phyloP scores from a whole-genome alignment of 106 monocot genomes.

The Agapanthus africanus region DNA sequence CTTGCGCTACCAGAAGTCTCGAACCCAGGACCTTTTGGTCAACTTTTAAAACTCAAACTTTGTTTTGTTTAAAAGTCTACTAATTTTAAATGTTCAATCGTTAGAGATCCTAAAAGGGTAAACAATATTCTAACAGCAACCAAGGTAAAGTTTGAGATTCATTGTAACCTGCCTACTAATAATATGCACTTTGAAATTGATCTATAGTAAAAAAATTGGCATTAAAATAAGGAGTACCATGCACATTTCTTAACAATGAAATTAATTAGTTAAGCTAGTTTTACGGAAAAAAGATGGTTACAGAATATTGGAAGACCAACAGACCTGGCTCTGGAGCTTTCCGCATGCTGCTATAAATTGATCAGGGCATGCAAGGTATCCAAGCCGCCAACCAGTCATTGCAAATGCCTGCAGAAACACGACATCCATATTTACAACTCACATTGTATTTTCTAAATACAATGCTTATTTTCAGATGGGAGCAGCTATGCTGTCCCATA shows the following conservation, averaged over 20 bases:
- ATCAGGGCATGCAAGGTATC: conserved; percentile 79
- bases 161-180: no score
- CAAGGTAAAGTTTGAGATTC: no score
- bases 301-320: background rate
- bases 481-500: background rate
- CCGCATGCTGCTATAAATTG: conserved; percentile 63
- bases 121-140: no score
- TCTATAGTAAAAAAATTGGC: background rate
- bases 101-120: no score
- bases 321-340: conserved; percentile 77
- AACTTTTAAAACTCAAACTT: no score
- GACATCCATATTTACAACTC: background rate
- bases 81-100: no score
- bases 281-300: background rate
- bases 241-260: background rate
- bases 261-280: background rate
- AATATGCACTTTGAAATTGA: no score
- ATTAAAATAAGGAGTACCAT: background rate
- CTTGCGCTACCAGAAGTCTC: no score
- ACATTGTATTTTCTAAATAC: background rate
- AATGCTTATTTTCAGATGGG: background rate
- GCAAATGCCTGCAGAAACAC: conserved; percentile 75
- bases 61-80: no score
- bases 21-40: no score
- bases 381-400: conserved; percentile 97